These are phyloP conservation scores for Zygnema cylindricum DNA, from an alignment of 139 green algal genomes.

Conservation along the genomic window DNA sequence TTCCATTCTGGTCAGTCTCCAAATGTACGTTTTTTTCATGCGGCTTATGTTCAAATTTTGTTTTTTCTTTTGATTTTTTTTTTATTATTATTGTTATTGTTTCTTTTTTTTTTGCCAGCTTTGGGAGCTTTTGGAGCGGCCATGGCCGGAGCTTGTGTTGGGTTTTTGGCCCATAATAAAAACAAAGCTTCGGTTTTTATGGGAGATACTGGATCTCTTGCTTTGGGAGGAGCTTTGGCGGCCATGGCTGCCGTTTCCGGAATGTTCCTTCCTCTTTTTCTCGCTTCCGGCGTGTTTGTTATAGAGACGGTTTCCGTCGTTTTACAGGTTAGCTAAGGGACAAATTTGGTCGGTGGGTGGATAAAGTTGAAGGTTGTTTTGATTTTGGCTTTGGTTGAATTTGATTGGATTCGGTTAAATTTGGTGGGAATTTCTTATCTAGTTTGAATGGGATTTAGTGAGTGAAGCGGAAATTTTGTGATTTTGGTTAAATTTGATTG, in stretches of 20 bases:
- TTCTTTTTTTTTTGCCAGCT: slow-evolving; percentile 11
- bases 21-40: background rate
- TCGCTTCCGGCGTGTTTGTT: slow-evolving; percentile 57
- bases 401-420: too few species aligned
- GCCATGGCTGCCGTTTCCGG: slow-evolving; percentile 39
- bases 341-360: too few species aligned
- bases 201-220: slow-evolving; percentile 70
- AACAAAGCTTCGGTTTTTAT: slow-evolving; percentile 70
- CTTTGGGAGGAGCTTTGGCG: slow-evolving; percentile 63
- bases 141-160: slow-evolving; percentile 61
- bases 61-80: background rate
- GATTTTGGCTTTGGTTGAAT: too few species aligned
- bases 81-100: background rate
- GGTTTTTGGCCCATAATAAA: slow-evolving; percentile 67
- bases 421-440: too few species aligned
- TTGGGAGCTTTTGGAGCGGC: slow-evolving; percentile 57
- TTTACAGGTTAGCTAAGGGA: slow-evolving; percentile 33
- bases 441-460: too few species aligned
- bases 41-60: background rate
- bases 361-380: too few species aligned
- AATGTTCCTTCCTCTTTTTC: slow-evolving; percentile 56
- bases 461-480: too few species aligned
- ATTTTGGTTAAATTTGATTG: too few species aligned
- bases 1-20: too few species aligned
- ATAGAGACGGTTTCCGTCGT: slow-evolving; percentile 64